Evolutionary conservation across 2,329 filamentous ascomycete genomes (phyloP), one percentile per base, ranked within the genome.

Genomic region (Scedosporium aurantiacum): DNA sequence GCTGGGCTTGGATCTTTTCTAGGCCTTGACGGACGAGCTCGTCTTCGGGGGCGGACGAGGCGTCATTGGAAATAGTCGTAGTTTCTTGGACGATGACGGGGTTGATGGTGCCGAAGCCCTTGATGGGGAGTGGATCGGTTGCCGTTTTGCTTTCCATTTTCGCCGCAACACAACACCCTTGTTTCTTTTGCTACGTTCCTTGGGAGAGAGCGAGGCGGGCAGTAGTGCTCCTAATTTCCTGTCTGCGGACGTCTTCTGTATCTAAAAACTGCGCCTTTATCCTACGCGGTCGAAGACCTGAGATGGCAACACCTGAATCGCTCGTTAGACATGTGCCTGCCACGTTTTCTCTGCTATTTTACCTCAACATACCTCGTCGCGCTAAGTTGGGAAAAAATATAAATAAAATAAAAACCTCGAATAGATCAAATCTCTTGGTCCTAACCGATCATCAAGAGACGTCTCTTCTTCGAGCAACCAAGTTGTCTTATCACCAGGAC

Each of bases 1-100:
- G 78, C 66, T 74, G 75, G 61, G 76, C 73, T 72, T 87, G 81
- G 67, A 87, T 75, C 47, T 77, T 74, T 62, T 81, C 76, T 57
- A 87, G 76, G 41, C 80, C 83, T 64, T 76, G 76, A 52, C 71
- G 72, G 55, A 83, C 77, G 61, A 74, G 75, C 61, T 74, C 76
- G 56, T 71, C 66, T 60, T 70, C 66, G 61, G 64, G 63, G 61
- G 64, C 57, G 45, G 57, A 63, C 14, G 65, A 63, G 52, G 65
- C 65, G 50, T 60, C 63, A 37, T 60, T 47, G 27, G 62, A 0
- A 50, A 64, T 64, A 47, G 67, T 64, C 60, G 67, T 63, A 28
- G 58, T 16, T 55, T 67, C 63, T 54, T 65, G 64, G 18, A 60
- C 50, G 61, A 54, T 55, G 59, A 16, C 50, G 56, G 37, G 58